These are phyloP conservation scores for Zygoascus biomembranicola DNA, from an alignment of 805 yeast species.

Conservation along the genomic window DNA sequence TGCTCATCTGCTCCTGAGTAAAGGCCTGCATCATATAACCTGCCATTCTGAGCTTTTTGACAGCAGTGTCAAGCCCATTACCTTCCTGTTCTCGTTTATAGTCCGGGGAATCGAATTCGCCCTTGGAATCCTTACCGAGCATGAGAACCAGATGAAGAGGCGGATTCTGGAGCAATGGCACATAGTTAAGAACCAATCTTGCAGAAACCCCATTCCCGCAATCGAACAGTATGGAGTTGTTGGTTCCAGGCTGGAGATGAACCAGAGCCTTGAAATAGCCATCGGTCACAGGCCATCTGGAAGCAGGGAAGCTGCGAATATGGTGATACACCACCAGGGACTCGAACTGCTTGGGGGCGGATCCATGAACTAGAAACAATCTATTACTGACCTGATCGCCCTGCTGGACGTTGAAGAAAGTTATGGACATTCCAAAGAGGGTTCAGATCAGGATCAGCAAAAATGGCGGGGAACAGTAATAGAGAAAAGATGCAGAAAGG, in stretches of 20 bases:
- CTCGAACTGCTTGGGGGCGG: constrained; percentile 27
- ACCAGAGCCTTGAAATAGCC: constrained; percentile 70
- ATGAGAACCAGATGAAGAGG: constrained; percentile 77
- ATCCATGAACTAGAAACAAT: constrained; percentile 30
- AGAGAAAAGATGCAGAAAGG: background rate
- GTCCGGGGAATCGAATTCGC: constrained; percentile 59
- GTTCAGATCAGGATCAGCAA: background rate
- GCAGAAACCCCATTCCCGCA: constrained; percentile 10
- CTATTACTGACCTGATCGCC: constrained; percentile 22
- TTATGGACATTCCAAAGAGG: background rate
- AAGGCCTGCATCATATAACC: constrained; percentile 86
- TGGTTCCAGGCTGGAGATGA: constrained; percentile 63
- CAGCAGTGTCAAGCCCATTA: constrained; percentile 60
- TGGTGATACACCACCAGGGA: constrained; percentile 38
- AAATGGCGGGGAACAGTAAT: background rate
- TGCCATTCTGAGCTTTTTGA: constrained; percentile 67
- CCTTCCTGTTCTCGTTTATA: constrained; percentile 39
- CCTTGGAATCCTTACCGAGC: constrained; percentile 68
- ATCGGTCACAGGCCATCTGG: constrained; percentile 57
- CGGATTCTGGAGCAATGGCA: constrained; percentile 54
- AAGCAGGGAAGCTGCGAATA: constrained; percentile 51
- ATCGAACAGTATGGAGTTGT: constrained; percentile 37
- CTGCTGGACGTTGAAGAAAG: constrained; percentile 20
- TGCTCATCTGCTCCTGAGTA: constrained; percentile 82
- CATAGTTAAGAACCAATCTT: constrained; percentile 36